Percentiles rank a stretch among this genome's conserved stretches.
These are phyloP conservation scores for Fusarium vanettenii DNA, from an alignment of 2,329 filamentous ascomycete species.

Conservation along the genomic window DNA sequence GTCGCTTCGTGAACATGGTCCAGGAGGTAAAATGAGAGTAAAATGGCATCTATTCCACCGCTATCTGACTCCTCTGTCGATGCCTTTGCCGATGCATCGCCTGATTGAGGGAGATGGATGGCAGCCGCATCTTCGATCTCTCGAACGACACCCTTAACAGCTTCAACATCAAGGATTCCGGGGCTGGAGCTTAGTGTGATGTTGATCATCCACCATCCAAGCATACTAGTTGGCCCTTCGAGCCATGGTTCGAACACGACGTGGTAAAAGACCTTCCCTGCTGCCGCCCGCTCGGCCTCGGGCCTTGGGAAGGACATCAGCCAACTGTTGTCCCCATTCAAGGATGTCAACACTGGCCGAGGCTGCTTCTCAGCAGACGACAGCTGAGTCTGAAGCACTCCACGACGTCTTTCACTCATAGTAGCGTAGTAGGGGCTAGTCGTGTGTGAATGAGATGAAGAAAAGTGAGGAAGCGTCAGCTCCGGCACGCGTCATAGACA, in stretches of 20 bases:
- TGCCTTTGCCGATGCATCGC: not conserved
- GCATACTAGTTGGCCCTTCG: conserved; percentile 35
- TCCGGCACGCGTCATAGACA: not conserved
- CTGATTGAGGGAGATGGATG: not conserved
- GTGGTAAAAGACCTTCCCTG: conserved; percentile 45
- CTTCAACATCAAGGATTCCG: conserved; percentile 1
- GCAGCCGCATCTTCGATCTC: conserved; percentile 34
- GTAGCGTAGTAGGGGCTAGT: not conserved
- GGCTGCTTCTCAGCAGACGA: not conserved
- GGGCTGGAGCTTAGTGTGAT: conserved; percentile 18
- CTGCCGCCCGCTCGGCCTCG: conserved; percentile 23
- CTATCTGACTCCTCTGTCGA: not conserved
- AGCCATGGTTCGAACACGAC: conserved; percentile 51
- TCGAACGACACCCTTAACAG: conserved; percentile 24
- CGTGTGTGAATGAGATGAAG: not conserved
- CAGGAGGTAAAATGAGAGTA: conserved; percentile 30
- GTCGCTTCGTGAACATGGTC: conserved; percentile 39
- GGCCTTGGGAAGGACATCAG: conserved; percentile 49
- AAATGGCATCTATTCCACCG: conserved; percentile 35
- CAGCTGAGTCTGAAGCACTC: not conserved
- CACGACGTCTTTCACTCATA: not conserved
- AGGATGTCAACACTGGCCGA: conserved; percentile 45
- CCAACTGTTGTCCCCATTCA: conserved; percentile 52
- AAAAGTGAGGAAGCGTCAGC: not conserved
- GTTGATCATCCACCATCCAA: conserved; percentile 37